These are phyloP conservation scores for Posidonia oceanica DNA, from an alignment of 116 monocot species.

Conservation along the genomic window DNA sequence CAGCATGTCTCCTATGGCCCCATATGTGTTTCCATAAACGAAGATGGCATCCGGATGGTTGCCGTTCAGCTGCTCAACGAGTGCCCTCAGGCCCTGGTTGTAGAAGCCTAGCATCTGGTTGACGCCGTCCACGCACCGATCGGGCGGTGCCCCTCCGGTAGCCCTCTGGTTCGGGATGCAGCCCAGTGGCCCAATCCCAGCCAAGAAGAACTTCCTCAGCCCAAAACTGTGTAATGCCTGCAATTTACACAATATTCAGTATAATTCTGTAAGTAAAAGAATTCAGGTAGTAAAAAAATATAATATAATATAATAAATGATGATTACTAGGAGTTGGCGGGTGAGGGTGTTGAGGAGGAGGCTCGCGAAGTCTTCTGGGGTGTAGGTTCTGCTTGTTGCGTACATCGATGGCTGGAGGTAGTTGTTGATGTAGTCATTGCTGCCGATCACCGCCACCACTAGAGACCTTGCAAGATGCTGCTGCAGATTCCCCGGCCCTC, in stretches of 20 bases:
- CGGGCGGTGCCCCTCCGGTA: constrained; percentile 16
- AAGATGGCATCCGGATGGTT: constrained; percentile 49
- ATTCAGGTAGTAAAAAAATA: too few relatives aligned
- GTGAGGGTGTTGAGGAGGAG: constrained; percentile 56
- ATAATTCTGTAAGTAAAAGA: too few relatives aligned
- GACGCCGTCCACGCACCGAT: constrained; percentile 53
- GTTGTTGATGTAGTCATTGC: constrained; percentile 93
- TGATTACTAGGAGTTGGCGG: constrained; percentile 22
- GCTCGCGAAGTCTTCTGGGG: constrained; percentile 35
- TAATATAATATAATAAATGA: neutral
- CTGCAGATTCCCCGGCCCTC: constrained; percentile 17
- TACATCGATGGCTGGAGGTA: constrained; percentile 54
- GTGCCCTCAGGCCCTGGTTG: constrained; percentile 40
- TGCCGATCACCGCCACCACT: constrained; percentile 48
- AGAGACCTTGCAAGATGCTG: constrained; percentile 43
- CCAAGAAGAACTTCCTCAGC: constrained; percentile 54
- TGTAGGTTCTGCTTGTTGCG: constrained; percentile 37
- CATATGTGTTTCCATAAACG: constrained; percentile 64
- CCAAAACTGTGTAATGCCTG: constrained; percentile 61
- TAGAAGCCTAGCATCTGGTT: constrained; percentile 61
- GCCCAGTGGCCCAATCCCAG: constrained; percentile 51
- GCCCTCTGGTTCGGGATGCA: constrained; percentile 74
- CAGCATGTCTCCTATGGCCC: constrained; percentile 51
- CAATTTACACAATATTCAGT: neutral
- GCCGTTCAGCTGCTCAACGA: constrained; percentile 52